Base-by-base conservation (phyloP, 345 rosid genomes). In the Lepidium didymum region DNA sequence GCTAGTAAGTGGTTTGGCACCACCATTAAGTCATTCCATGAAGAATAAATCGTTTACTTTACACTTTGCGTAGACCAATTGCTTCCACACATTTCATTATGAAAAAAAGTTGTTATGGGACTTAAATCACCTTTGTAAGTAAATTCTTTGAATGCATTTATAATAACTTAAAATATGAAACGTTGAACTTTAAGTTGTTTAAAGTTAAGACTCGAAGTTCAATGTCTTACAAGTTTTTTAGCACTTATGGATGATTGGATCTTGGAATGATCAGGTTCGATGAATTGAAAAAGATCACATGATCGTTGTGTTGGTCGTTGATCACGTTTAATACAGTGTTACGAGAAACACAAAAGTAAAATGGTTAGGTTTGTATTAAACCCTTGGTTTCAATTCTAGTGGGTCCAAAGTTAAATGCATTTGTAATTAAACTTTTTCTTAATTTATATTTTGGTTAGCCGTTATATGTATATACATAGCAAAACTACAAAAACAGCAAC, bases 1-100 rank as follows among this genome's bases (percentile, higher is more conserved):
- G n/a, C n/a, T n/a, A n/a, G 68, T 62, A 64, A 72, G 76, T 72
- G 60, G 71, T 64, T 72, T 64, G 61, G 72, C 77, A 73, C 77
- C 67, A 65, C 72, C 61, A 57, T 33, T 57, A 73, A 73, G 65
- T 72, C 76, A 56, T 72, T 14, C 50, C 67, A 57, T 40, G 21
- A 65, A 65, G 46, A 47, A 73, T 42, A 56, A 29, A 73, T 72
- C 71, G 14, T 1, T n/a, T 38, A 65, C 61, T 65, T 73, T 65
- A 47, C 77, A 73, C 77, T 73, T 73, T 73, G 72, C 77, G 77
- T 73, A 56, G 21, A 58, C 31, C 4, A 72, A 64, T 47, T 56
- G 69, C 59, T 72, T 72, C 66, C 59, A 56, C 76, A 45, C 27
- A 19, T 5, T 58, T 19, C 1, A 19, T 19, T 19, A 1, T n/a